These are phyloP conservation scores for Acer saccharum DNA, from an alignment of 345 rosid genomes.

Conservation along the genomic window DNA sequence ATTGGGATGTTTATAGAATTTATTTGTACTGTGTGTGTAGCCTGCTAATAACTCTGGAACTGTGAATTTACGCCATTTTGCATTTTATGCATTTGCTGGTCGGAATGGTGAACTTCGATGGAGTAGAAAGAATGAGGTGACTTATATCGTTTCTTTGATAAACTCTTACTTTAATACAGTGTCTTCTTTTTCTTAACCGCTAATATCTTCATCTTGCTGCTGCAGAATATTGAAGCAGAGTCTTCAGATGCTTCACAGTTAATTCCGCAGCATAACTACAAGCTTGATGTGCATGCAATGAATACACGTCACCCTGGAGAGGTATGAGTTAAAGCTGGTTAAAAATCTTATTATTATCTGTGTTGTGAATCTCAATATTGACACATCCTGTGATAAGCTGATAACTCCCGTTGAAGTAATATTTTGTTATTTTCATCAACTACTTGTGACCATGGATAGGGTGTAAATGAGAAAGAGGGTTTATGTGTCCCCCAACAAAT, in stretches of 20 bases:
- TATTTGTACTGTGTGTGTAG: constrained; percentile 40
- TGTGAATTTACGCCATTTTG: constrained; percentile 81
- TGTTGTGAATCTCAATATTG: constrained; percentile 11
- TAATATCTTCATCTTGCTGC: constrained; percentile 30
- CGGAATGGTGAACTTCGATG: constrained; percentile 70
- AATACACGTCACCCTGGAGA: constrained; percentile 92
- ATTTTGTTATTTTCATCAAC: not conserved
- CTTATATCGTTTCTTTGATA: constrained; percentile 8
- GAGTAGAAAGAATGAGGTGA: constrained; percentile 93
- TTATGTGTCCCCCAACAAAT: not conserved
- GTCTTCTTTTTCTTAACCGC: constrained; percentile 15
- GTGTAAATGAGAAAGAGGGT: not conserved
- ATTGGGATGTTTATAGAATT: constrained; percentile 17
- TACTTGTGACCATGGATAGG: not conserved
- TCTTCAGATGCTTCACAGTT: constrained; percentile 74
- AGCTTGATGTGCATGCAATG: constrained; percentile 81
- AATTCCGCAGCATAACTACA: constrained; percentile 97
- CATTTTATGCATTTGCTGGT: constrained; percentile 91
- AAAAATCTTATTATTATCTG: not conserved
- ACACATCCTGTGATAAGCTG: not conserved
- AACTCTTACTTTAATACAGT: not conserved
- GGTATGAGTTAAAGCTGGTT: constrained; percentile 46
- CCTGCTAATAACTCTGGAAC: constrained; percentile 75
- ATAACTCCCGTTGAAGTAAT: constrained; percentile 3
- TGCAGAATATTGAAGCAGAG: constrained; percentile 73